Base-by-base conservation (phyloP, 345 rosid species). In the Ceriops zippeliana region DNA sequence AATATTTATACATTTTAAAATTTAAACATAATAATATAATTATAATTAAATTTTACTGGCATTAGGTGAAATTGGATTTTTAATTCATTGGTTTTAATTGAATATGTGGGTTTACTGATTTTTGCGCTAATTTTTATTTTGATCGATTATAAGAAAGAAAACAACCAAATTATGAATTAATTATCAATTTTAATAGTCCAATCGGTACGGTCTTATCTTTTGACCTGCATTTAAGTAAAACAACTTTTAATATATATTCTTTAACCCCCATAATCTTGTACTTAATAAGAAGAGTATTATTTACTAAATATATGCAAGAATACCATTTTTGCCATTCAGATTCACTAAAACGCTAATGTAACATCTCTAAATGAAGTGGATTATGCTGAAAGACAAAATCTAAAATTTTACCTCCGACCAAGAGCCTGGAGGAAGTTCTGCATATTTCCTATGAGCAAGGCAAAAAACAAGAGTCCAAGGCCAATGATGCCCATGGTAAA, bases 371-470 rank as follows among this genome's bases (percentile, higher is more conserved):
- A 68, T 3, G 22, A 60, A 52, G 35, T 22, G 47, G 37, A 26
- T 24, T 59, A 61, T 60, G 61, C 30, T 32, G 9, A 27, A 19
- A 60, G 27, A 37, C 21, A 70, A 16, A 57, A 11, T 28, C 54
- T 52, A 67, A 58, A 24, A 17, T 26, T 72, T 5, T 79, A 93
- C 98, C 97, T 91, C 72, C 80, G 77, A 52, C 86, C 95, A 53
- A 89, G 87, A 74, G 96, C 84, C 74, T 86, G 97, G 73, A 93
- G 97, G 78, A 93, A 88, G 75, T 89, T 93, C 76, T 93, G 98
- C 86, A 91, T 93, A 77, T 93, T 93, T 62, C 98, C 98, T 69
- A 91, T 91, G 71, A 93, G 92, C 73, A 86, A 88, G 42, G 95
- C 97, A 69, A 93, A 93, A 38, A 93, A 91, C 86, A 93, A 76